These are phyloP conservation scores for Artemisia tridentata DNA, from an alignment of 129 eudicot species.

Conservation along the genomic window DNA sequence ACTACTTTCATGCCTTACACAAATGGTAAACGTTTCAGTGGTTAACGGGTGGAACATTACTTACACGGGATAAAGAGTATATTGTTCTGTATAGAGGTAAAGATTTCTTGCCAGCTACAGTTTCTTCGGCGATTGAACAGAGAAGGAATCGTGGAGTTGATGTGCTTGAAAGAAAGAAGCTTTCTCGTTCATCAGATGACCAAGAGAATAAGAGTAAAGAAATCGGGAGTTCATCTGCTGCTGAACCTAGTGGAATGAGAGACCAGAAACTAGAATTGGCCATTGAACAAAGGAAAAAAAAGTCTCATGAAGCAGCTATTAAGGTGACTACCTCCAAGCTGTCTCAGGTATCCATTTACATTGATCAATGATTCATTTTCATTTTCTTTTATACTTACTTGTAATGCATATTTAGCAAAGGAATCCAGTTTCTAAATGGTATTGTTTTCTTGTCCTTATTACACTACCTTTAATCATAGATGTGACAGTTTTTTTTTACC, in stretches of 20 bases:
- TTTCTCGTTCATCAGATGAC: conserved; percentile 24
- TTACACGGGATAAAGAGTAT: conserved; percentile 76
- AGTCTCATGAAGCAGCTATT: conserved; percentile 43
- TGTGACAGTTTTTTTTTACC: not conserved
- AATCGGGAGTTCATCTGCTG: conserved; percentile 21
- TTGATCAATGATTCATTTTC: conserved; percentile 2
- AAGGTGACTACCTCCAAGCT: conserved; percentile 54
- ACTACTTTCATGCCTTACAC: conserved; percentile 13
- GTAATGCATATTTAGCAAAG: not conserved
- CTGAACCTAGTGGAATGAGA: conserved; percentile 28
- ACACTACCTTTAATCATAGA: conserved; percentile 1
- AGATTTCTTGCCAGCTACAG: conserved; percentile 88
- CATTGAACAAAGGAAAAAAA: conserved; percentile 53
- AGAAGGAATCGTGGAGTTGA: conserved; percentile 52
- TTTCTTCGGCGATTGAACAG: conserved; percentile 77
- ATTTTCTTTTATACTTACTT: not conserved
- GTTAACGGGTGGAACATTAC: conserved; percentile 82
- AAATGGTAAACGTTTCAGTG: conserved; percentile 40
- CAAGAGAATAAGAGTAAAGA: conserved; percentile 16
- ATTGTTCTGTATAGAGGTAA: conserved; percentile 87
- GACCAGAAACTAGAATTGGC: conserved; percentile 32
- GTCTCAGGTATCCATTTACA: conserved; percentile 54
- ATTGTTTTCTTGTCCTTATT: not conserved
- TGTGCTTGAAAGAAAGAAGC: conserved; percentile 28
- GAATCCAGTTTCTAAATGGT: not conserved